Evolutionary conservation across 140 eudicot genomes (phyloP).

Genomic region (Flaveria floridana): DNA sequence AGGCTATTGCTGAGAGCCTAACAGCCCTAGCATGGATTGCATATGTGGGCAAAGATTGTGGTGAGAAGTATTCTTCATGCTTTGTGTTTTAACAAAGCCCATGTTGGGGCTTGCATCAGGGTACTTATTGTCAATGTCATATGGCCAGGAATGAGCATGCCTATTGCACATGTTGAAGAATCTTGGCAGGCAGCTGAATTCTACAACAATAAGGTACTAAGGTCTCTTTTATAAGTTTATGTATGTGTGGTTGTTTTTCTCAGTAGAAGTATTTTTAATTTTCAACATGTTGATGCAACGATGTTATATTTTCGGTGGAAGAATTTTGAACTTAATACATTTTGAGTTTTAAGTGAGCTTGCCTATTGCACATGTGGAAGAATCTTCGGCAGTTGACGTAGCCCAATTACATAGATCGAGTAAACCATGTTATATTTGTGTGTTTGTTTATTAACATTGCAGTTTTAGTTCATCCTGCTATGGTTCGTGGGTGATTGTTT

Average conservation of each 20-base stretch:
- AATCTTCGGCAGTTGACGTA: slow-evolving; percentile 59
- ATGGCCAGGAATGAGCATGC: slow-evolving; percentile 90
- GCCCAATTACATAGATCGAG: too few relatives aligned
- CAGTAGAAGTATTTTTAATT: neutral
- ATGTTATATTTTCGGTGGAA: neutral
- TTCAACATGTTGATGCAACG: neutral
- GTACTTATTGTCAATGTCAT: slow-evolving; percentile 29
- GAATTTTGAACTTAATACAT: too few relatives aligned
- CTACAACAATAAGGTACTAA: slow-evolving; percentile 78
- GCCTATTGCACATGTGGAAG: slow-evolving; percentile 93
- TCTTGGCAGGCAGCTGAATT: slow-evolving; percentile 97
- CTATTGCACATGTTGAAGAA: slow-evolving; percentile 92
- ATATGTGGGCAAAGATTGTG: slow-evolving; percentile 82
- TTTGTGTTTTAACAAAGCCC: slow-evolving; percentile 20
- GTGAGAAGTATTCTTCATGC: slow-evolving; percentile 42
- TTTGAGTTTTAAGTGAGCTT: slow-evolving; percentile 68
- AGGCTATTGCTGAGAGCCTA: slow-evolving; percentile 75
- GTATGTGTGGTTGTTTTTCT: slow-evolving; percentile 8
- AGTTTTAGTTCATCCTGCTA: too few relatives aligned
- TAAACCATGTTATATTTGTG: too few relatives aligned
- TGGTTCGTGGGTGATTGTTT: too few relatives aligned
- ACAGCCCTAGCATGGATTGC: slow-evolving; percentile 96
- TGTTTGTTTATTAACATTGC: too few relatives aligned
- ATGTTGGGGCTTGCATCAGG: slow-evolving; percentile 20
- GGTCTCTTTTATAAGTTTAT: neutral